Base-by-base conservation (phyloP, 2,329 filamentous ascomycete genomes). In the Penicillium glabrum region DNA sequence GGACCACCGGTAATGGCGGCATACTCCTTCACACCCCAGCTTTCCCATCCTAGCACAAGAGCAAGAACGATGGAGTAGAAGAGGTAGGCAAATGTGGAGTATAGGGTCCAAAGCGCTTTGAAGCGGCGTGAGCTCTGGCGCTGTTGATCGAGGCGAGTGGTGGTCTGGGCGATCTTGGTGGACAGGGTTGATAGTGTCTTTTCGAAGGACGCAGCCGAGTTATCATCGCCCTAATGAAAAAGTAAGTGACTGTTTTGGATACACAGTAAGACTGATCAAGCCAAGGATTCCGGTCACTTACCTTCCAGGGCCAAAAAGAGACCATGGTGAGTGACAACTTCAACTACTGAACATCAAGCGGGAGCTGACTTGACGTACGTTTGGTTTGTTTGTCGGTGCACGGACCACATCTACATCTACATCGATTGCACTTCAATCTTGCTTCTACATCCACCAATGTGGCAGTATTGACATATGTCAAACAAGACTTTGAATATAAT, bases 181-280 rank as follows among this genome's bases (percentile, higher is more conserved):
- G 93, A 90, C 46, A 99, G 85, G 24, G 86, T 82, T 10, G 91
- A 90, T 29, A 99, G 86, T 2, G 89, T 86, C 80, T 93, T 97
- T 78, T 99, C 95, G 72, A 98, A 99, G 4, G 89, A 90, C 51
- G 92, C 93, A 26, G 95, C 89, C 63, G 93, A 96, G 71, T 85
- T 89, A 72, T 89, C 84, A 69, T 90, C 84, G 76, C 86, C 85
- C 91, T 96, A 26, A 21, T 16, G 27, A 8, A 1, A 3, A 24
- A 48, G 7, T 21, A 10, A 33, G 46, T 39, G 13, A 27, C 14
- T 27, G 14, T 31, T 23, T 10, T 8, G 9, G 13, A 29, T 6
- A 13, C 3, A 41, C 10, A n/a, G 9, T 16, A 6, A 33, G 45
- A 31, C n/a, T 26, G 13, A 10, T 14, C 8, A 33, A 48, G 33